Base-by-base conservation (phyloP, 2,329 filamentous ascomycete species). In the Exutisphaerella laricina region DNA sequence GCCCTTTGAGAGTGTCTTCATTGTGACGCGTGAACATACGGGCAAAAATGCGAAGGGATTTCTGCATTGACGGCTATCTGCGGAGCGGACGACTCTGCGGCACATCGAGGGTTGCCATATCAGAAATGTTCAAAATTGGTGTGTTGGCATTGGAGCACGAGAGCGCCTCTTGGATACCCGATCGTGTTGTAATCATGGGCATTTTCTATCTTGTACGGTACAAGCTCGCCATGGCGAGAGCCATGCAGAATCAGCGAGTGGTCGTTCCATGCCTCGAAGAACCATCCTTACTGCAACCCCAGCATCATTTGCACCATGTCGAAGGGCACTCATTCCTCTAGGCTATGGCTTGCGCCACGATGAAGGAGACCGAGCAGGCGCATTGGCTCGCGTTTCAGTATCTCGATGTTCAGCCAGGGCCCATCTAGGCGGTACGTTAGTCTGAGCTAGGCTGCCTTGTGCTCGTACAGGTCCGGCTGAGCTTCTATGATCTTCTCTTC, bases 331-430 rank as follows among this genome's bases (percentile, higher is more conserved):
- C 48, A 51, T 4, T 48, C 28, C 12, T 41, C 39, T 9, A 38
- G 43, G 5, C 33, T 37, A 14, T 22, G 18, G 2, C 7, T 5
- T 7, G 38, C 40, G 9, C 49, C 43, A 26, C 47, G 23, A 31
- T 47, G 43, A 9, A 52, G 34, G 5, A 52, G 34, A 17, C 32
- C 33, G 10, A 52, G 43, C 4, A 52, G 33, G 23, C 41, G 40
- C 17, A 28, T 39, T 1, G 43, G 40, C 21, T 51, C 42, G 30
- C 41, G 31, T 7, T n/a, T 22, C 3, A 41, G 38, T 22, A 26
- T 30, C 14, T 43, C 41, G 4, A 43, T 3, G 21, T 31, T 36
- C 12, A 43, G 41, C 25, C 38, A 43, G 14, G 34, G 41, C 12
- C 23, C 23, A 26, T 26, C 23, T 12, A 26, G 23, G 20, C 18